phyloP scores from a whole-genome alignment of 768 basidiomycete species.

The Termitomyces sp. region DNA sequence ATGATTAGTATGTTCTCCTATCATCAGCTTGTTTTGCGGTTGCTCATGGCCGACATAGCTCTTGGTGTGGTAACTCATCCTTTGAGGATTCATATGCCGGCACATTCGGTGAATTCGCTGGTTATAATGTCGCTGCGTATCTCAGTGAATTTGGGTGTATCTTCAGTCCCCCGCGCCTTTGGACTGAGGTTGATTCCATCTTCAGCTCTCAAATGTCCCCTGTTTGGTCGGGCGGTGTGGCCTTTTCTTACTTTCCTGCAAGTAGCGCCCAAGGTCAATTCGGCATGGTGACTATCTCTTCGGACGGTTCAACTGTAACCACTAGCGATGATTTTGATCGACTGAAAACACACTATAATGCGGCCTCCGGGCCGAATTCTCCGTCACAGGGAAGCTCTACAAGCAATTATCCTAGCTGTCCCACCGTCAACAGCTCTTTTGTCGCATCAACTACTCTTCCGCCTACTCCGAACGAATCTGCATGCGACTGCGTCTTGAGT shows the following conservation, averaged over 20 bases:
- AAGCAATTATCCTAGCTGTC: slow-evolving; percentile 59
- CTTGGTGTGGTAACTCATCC: slow-evolving; percentile 75
- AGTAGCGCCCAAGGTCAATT: slow-evolving; percentile 67
- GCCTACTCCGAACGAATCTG: slow-evolving; percentile 74
- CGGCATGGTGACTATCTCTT: slow-evolving; percentile 77
- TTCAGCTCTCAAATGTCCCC: slow-evolving; percentile 69
- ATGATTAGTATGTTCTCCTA: slow-evolving; percentile 63
- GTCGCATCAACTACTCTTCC: slow-evolving; percentile 69
- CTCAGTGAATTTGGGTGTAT: slow-evolving; percentile 88
- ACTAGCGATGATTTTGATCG: slow-evolving; percentile 63
- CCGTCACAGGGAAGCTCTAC: slow-evolving; percentile 44
- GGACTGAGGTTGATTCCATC: slow-evolving; percentile 75
- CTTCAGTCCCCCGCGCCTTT: slow-evolving; percentile 54
- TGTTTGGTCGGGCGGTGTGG: slow-evolving; percentile 86
- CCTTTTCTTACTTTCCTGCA: slow-evolving; percentile 89
- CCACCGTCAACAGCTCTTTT: slow-evolving; percentile 52
- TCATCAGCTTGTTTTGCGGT: background rate
- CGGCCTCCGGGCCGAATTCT: slow-evolving; percentile 53
- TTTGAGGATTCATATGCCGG: slow-evolving; percentile 53
- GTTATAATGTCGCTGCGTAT: slow-evolving; percentile 79
- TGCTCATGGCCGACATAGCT: slow-evolving; percentile 35
- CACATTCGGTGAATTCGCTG: slow-evolving; percentile 48
- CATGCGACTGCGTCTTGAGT: slow-evolving; percentile 72
- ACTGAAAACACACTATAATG: slow-evolving; percentile 57
- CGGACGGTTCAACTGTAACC: slow-evolving; percentile 62